Percentiles rank a stretch among this genome's conserved stretches.
Evolutionary conservation across 2,329 filamentous ascomycete genomes (phyloP).

Genomic region (Diaporthe citri): DNA sequence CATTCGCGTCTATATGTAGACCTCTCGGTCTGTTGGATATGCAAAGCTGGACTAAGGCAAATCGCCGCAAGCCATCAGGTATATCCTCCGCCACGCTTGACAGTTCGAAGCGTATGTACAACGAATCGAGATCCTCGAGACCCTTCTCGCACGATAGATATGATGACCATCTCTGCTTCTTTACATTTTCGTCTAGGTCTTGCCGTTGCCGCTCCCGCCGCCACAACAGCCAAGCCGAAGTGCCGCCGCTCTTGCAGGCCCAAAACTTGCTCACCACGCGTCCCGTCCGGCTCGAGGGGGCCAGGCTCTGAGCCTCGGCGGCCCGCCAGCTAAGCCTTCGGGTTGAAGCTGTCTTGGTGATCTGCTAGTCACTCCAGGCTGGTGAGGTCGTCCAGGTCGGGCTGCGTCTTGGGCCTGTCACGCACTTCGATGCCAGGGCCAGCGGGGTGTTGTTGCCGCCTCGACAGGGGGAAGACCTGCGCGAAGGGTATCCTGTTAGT

Average conservation of each 20-base stretch:
- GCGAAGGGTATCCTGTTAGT: background rate
- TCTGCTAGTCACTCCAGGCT: constrained; percentile 70
- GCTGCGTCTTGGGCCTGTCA: constrained; percentile 71
- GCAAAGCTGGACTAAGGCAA: constrained; percentile 20
- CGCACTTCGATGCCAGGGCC: constrained; percentile 87
- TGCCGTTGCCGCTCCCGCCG: constrained; percentile 1
- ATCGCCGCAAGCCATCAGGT: constrained; percentile 16
- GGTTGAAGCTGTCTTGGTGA: constrained; percentile 17
- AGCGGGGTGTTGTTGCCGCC: constrained; percentile 75
- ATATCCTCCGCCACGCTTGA: constrained; percentile 10
- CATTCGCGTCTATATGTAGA: constrained; percentile 30
- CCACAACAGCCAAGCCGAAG: background rate
- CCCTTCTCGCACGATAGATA: background rate
- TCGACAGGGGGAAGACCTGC: constrained; percentile 69
- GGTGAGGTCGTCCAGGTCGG: constrained; percentile 74
- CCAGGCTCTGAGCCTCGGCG: background rate
- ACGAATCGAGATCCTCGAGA: constrained; percentile 24
- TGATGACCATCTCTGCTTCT: constrained; percentile 5
- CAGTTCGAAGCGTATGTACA: constrained; percentile 20
- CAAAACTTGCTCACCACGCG: background rate
- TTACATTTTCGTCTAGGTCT: constrained; percentile 7
- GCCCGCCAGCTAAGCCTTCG: constrained; percentile 6
- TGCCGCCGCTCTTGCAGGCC: background rate
- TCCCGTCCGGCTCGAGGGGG: background rate
- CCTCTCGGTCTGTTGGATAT: constrained; percentile 8